These are phyloP conservation scores for Blastomyces gilchristii DNA, from an alignment of 2,329 filamentous ascomycete genomes.

Conservation along the genomic window DNA sequence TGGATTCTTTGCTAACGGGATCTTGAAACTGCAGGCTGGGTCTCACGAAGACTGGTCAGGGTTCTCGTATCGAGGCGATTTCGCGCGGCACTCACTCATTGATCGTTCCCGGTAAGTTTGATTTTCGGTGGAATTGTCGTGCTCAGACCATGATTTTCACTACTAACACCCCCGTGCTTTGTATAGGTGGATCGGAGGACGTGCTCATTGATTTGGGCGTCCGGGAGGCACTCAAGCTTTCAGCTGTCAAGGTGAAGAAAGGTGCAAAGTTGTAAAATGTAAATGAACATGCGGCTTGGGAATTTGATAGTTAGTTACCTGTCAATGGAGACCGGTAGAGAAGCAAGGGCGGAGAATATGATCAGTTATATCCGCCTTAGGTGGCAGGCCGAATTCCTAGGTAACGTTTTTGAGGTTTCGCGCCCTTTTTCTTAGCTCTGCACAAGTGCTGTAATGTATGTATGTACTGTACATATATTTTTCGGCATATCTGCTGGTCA, in stretches of 20 bases:
- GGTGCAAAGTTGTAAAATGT: conserved; percentile 3
- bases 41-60: conserved; percentile 12
- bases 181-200: conserved; percentile 13
- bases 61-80: conserved; percentile 13
- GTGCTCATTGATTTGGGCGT: conserved; percentile 14
- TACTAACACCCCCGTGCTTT: not conserved
- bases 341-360: not conserved
- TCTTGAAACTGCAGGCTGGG: conserved; percentile 5
- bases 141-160: not conserved
- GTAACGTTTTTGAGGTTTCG: not conserved
- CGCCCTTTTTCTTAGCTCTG: not conserved
- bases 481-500: not conserved
- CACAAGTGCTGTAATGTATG: not conserved
- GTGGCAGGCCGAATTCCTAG: not conserved
- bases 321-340: not conserved
- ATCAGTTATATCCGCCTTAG: not conserved
- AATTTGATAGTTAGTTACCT: not conserved
- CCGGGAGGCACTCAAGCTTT: conserved; percentile 12
- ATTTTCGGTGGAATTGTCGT: not conserved
- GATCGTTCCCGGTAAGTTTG: conserved; percentile 10
- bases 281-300: not conserved
- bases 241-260: conserved; percentile 2
- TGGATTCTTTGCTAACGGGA: not conserved
- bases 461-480: not conserved
- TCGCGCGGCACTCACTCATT: conserved; percentile 9